Evolutionary conservation across 805 yeast genomes (phyloP).

Genomic region (Suhomyces xylopsoci): DNA sequence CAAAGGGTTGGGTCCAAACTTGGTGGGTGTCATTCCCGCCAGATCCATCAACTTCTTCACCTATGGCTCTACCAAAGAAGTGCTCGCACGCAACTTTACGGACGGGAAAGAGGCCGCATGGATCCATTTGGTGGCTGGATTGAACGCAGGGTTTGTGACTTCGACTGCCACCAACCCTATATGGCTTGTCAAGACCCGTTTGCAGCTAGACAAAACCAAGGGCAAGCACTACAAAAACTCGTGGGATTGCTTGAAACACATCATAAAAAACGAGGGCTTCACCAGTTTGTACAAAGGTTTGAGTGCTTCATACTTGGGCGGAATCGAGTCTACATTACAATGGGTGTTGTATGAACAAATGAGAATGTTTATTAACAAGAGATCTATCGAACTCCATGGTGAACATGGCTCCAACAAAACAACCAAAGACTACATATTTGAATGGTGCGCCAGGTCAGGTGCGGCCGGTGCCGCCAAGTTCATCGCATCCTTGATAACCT

Average conservation of each 20-base stretch:
- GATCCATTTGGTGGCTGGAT: conserved; percentile 83
- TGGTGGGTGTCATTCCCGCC: conserved; percentile 98
- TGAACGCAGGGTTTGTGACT: conserved; percentile 89
- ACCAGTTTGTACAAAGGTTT: conserved; percentile 83
- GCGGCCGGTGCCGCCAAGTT: conserved; percentile 97
- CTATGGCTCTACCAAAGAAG: conserved; percentile 87
- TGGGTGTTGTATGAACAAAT: conserved; percentile 97
- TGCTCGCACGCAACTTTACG: conserved; percentile 63
- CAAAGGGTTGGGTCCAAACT: conserved; percentile 93
- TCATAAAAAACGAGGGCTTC: conserved; percentile 74
- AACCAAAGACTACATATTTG: conserved; percentile 62
- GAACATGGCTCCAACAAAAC: conserved; percentile 26
- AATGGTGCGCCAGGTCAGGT: conserved; percentile 95
- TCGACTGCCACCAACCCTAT: conserved; percentile 97
- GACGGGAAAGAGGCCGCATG: conserved; percentile 76
- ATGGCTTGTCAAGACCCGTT: conserved; percentile 92
- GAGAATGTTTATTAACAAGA: conserved; percentile 62
- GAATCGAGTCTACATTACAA: conserved; percentile 87
- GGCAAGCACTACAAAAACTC: conserved; percentile 75
- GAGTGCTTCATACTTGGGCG: conserved; percentile 91
- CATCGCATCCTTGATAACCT: conserved; percentile 86
- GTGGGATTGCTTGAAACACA: conserved; percentile 74
- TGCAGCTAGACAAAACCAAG: conserved; percentile 79
- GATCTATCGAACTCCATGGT: conserved; percentile 41
- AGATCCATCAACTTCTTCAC: conserved; percentile 95